Base-by-base conservation (phyloP, 768 basidiomycete species). In the Sutorius australiensis region DNA sequence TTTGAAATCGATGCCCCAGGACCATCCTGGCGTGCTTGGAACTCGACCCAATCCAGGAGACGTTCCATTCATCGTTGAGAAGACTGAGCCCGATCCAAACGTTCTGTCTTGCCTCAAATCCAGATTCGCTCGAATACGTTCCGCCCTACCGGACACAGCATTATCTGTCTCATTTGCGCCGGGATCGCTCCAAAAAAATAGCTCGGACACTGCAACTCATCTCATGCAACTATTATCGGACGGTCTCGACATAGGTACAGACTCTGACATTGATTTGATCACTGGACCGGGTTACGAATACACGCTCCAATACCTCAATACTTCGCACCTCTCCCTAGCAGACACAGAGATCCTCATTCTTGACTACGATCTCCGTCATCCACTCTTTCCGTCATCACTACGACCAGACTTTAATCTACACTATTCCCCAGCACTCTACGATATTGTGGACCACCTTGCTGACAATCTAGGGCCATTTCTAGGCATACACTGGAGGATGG, bases 401-500 rank as follows among this genome's bases (percentile, higher is more conserved):
- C 28, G 32, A 5, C 21, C 21, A 7, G 8, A 19, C 0, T 21
- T 65, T 28, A 43, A 49, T 27, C 70, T 81, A 32, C 66, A 73
- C 36, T 84, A 84, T 60, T 72, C 83, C 4, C 59, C 67, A 0
- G 58, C 40, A 1, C 75, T 83, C 48, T 65, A 70, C 36, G 64
- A 67, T 10, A 70, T 83, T 9, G 79, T 78, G 0, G 56, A 61
- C 8, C 59, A 56, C 31, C 61, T 83, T 40, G 59, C 69, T 0
- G 61, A 67, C 0, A 69, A 73, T 17, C 50, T 71, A 0, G 58
- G 59, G 1, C 73, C 77, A 0, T 83, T 78, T 62, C 59, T 78
- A 3, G 77, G 73, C 0, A 73, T 86, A 8, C 79, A 83, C 58
- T 86, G 81, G 82, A 69, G 78, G 19, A 80, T 80, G 73, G 81